Base-by-base conservation (phyloP, 2,329 filamentous ascomycete genomes). In the Fusarium sp. region DNA sequence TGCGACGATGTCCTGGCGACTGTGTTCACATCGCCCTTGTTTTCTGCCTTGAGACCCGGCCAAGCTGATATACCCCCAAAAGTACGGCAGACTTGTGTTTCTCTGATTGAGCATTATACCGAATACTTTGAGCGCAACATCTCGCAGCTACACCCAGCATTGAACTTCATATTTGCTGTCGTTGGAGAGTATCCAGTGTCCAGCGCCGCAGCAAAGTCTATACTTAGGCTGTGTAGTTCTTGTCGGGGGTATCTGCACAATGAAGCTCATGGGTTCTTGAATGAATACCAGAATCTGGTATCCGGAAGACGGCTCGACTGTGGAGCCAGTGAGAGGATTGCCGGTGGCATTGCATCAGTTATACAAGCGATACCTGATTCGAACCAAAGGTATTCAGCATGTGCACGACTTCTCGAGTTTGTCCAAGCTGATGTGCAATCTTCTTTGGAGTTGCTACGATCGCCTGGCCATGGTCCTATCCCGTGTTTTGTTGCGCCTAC, bases 51-150 rank as follows among this genome's bases (percentile, higher is more conserved):
- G 61, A 70, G 80, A 72, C 72, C 83, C 76, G 72, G 80, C 46
- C 73, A 82, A 59, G 75, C 77, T 3, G 75, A 79, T 4, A 81
- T 92, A 10, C 88, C 89, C 1, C 76, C 85, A 5, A 83, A 88
- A 49, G 83, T 88, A 15, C 83, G 87, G 45, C 87, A 91, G 68
- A 89, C 89, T 0, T 88, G 88, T 32, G 83, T 94, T 28, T 83
- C 85, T 41, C 76, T 91, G 36, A 87, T 94, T 36, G 90, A 91
- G 64, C 83, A 86, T 25, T 93, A 92, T 71, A 87, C 90, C 6
- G 85, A 88, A 50, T 95, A 91, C 75, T 94, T 96, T 73, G 85
- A 91, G 68, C 83, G 87, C 22, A 87, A 91, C 70, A 80, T 87
- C 2, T 81, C 84, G 29, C 85, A 87, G 59, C 81, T 96, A 1